Conservation (phyloP, 345 rosid species). For the Abelmoschus esculentus region DNA sequence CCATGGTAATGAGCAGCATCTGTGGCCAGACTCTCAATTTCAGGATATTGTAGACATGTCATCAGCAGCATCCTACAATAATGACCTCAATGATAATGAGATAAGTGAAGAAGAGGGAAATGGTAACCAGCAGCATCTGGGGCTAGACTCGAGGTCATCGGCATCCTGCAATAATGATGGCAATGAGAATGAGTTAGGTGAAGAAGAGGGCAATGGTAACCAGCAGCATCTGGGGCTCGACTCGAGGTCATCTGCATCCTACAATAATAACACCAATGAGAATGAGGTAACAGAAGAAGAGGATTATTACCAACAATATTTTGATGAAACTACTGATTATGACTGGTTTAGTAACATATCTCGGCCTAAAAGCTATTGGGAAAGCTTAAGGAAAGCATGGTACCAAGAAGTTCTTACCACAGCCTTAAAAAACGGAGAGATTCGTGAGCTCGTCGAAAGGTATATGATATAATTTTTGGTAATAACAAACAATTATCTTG, state of each 20-base stretch:
- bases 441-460: constrained; percentile 70
- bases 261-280: constrained; percentile 31
- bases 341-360: constrained; percentile 74
- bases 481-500: no score
- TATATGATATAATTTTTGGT: constrained; percentile 10
- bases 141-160: background rate
- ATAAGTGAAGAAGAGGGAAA: constrained; percentile 15
- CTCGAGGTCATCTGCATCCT: background rate
- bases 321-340: constrained; percentile 18
- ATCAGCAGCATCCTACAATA: background rate
- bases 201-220: no score
- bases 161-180: no score
- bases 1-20: constrained; percentile 5
- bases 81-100: constrained; percentile 6
- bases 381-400: constrained; percentile 56
- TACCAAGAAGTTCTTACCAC: constrained; percentile 54
- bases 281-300: constrained; percentile 32
- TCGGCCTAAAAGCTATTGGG: constrained; percentile 91
- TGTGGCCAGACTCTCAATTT: constrained; percentile 5
- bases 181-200: no score
- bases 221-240: no score
- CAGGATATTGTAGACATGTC: constrained; percentile 19
- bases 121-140: constrained; percentile 8
- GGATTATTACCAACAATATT: constrained; percentile 19
- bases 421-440: constrained; percentile 47